Percentiles rank a stretch among this genome's conserved stretches.
Conservation (phyloP, 345 rosid genomes). For the Lumnitzera littorea region DNA sequence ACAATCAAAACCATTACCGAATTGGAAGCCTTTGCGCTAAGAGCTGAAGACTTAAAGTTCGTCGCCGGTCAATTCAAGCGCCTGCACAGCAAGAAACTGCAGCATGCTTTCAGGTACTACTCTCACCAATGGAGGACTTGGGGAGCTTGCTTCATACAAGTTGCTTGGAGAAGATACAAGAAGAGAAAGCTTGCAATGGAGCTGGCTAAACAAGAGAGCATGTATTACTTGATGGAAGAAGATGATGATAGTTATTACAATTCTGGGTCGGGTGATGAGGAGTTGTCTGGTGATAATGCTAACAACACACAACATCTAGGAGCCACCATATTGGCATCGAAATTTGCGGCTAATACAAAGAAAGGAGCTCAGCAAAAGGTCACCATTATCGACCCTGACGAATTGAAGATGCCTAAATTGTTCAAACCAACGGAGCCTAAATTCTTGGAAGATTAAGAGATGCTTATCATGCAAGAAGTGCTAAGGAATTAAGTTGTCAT, state of each 20-base stretch:
- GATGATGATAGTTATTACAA: not conserved
- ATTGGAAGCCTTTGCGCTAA: conserved; percentile 73
- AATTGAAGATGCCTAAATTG: conserved; percentile 78
- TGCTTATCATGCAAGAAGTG: not conserved
- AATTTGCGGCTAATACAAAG: conserved; percentile 54
- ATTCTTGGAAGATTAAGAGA: conserved; percentile 32
- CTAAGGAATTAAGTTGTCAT: not conserved
- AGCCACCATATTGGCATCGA: conserved; percentile 58
- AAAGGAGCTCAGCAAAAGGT: conserved; percentile 38
- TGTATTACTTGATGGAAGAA: conserved; percentile 8
- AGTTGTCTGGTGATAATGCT: conserved; percentile 8
- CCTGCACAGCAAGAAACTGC: conserved; percentile 76
- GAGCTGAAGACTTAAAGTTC: conserved; percentile 65
- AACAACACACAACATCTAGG: conserved; percentile 33
- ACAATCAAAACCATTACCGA: conserved; percentile 55
- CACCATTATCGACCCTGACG: conserved; percentile 31
- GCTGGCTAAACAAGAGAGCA: conserved; percentile 51
- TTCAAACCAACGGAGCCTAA: conserved; percentile 77
- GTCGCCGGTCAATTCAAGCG: conserved; percentile 81
- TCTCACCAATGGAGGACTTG: conserved; percentile 90
- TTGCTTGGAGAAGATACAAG: conserved; percentile 59
- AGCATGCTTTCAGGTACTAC: conserved; percentile 89
- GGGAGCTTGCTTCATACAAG: conserved; percentile 76
- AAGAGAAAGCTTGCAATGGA: conserved; percentile 61
- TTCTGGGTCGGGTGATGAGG: not conserved